Evolutionary conservation across 768 basidiomycete species (phyloP), one percentile per base, ranked within the genome.

Genomic region (Trametes maxima): DNA sequence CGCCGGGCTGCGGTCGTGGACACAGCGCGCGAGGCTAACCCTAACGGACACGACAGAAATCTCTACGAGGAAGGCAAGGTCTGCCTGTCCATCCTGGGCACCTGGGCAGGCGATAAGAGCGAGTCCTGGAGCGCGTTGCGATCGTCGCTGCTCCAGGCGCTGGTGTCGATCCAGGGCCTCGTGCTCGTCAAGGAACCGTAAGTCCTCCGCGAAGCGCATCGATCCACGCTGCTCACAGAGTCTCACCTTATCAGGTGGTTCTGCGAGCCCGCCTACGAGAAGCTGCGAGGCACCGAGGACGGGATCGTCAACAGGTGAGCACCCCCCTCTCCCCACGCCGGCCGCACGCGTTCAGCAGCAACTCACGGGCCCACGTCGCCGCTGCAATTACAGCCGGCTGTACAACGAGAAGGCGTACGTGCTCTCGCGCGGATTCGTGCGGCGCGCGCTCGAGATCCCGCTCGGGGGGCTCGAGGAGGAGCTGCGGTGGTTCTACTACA

Each of bases 1-100:
- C 24, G n/a, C 8, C 46, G 24, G 28, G 19, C 28, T 17, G 44
- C 6, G 7, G 43, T 37, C 57, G 33, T 49, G 47, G n/a, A n/a
- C 47, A 17, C 3, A n/a, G 54, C 25, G 7, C 19, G 33, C n/a
- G 24, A 11, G 22, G 25, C 21, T 21, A 11, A 16, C 17, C n/a
- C 13, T 36, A 36, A 37, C 49, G 16, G 28, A 17, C 49, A 11
- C 19, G 5, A 46, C 48, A 92, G 90, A 43, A 96, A 96, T 75
- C 74, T 97, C 43, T 98, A 98, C 64, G 94, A 95, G 70, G 95
- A 97, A 65, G 95, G 95, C 45, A 96, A 96, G 73, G 94, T 96
- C 33, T 96, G 94, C 68, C 74, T 96, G 43, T 95, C 94, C 16
- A 92, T 96, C 50, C 76, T 96, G 7, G 92, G 92, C 16, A 95